Conservation (phyloP, 805 yeast genomes). For the Barnettozyma siamensis region DNA sequence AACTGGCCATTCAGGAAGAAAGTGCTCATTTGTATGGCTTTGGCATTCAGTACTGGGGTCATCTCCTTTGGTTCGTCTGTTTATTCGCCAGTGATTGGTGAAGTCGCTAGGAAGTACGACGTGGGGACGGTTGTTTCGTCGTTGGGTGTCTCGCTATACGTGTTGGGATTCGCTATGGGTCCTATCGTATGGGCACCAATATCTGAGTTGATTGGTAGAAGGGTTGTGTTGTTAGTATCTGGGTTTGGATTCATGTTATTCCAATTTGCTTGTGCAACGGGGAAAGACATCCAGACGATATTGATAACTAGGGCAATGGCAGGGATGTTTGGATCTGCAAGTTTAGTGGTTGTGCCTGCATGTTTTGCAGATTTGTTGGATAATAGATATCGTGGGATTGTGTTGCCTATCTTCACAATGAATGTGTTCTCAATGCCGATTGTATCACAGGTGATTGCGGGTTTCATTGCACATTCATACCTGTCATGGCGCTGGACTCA, state of each 20-base stretch:
- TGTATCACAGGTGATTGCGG: slow-evolving; percentile 74
- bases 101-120: slow-evolving; percentile 44
- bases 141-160: slow-evolving; percentile 73
- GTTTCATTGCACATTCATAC: slow-evolving; percentile 50
- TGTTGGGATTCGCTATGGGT: slow-evolving; percentile 88
- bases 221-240: slow-evolving; percentile 50
- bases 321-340: slow-evolving; percentile 80
- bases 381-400: slow-evolving; percentile 63
- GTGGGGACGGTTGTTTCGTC: slow-evolving; percentile 64
- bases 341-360: slow-evolving; percentile 83
- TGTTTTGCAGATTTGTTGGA: slow-evolving; percentile 77
- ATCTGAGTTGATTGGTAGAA: slow-evolving; percentile 72
- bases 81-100: slow-evolving; percentile 56
- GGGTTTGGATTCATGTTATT: slow-evolving; percentile 53
- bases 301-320: slow-evolving; percentile 74
- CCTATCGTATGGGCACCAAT: slow-evolving; percentile 89
- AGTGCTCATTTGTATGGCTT: slow-evolving; percentile 32
- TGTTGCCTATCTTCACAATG: slow-evolving; percentile 66
- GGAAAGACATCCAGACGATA: slow-evolving; percentile 71
- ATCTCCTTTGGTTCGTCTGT: slow-evolving; percentile 77
- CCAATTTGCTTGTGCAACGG: slow-evolving; percentile 69
- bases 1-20: slow-evolving; percentile 60
- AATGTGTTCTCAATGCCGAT: slow-evolving; percentile 77
- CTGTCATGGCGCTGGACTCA: slow-evolving; percentile 87
- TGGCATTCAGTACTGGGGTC: slow-evolving; percentile 44